A percentile compares a stretch with the other conserved stretches of the same genome.
These are phyloP conservation scores for Phytophthora pseudosyringae DNA, from an alignment of 352 stramenopile species.

Conservation along the genomic window DNA sequence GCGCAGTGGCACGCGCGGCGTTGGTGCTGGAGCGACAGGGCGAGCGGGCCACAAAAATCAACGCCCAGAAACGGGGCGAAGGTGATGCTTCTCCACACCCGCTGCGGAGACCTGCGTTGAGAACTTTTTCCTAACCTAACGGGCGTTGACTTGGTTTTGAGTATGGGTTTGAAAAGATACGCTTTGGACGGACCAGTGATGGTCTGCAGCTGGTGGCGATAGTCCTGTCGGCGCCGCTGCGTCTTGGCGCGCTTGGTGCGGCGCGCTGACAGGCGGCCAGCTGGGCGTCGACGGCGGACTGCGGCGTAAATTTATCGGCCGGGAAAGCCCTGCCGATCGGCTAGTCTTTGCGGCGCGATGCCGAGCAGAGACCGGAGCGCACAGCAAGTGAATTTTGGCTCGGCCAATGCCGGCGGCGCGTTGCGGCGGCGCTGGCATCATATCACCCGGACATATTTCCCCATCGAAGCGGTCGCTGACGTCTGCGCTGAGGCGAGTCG, in stretches of 20 bases:
- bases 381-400: conserved; percentile 32
- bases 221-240: neutral
- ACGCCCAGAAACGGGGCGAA: conserved; percentile 16
- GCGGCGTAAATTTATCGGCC: conserved; percentile 25
- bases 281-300: conserved; percentile 7
- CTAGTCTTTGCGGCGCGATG: conserved; percentile 18
- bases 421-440: conserved; percentile 19
- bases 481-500: conserved; percentile 6
- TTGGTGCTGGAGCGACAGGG: conserved; percentile 33
- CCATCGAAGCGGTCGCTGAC: conserved; percentile 14
- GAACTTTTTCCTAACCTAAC: conserved; percentile 4
- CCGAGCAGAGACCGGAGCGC: conserved; percentile 26
- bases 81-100: conserved; percentile 16
- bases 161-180: conserved; percentile 37
- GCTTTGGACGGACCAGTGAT: conserved; percentile 30
- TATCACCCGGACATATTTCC: conserved; percentile 30
- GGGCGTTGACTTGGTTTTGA: conserved; percentile 10
- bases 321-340: conserved; percentile 23
- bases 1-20: conserved; percentile 12
- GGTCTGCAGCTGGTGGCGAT: conserved; percentile 21
- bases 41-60: conserved; percentile 30
- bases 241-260: conserved; percentile 14
- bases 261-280: neutral
- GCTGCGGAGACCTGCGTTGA: conserved; percentile 14
- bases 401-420: conserved; percentile 10